Base-by-base conservation (phyloP, 371 early-diverging fungal species). In the Mortierella sp. region DNA sequence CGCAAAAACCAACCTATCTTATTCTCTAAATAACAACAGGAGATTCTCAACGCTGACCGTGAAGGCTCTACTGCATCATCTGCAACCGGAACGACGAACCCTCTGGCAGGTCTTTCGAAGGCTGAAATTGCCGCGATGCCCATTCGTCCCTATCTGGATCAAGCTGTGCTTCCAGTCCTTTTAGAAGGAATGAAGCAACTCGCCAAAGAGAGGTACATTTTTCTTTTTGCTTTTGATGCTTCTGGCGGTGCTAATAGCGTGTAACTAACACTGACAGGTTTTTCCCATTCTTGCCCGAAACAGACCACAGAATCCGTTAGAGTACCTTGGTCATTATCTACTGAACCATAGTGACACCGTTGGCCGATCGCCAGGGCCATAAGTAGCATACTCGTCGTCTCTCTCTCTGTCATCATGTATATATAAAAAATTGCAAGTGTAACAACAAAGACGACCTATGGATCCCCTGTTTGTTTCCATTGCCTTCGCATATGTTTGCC, bases 151-250 rank as follows among this genome's bases (percentile, higher is more conserved):
- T 89, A 89, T 65, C 73, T 89, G 5, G 90, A 89, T 60, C 78
- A 82, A 2, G 83, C 87, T 6, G 89, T 89, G 6, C 81, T 87
- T 0, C 89, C 88, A 30, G 82, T 84, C 2, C 64, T 89, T n/a
- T 66, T 88, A 23, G 88, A 89, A 54, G 90, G 90, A n/a, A 79
- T 89, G 82, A 87, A 87, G 67, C 70, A 81, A 37, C 61, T 88
- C 7, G 85, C 82, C 19, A 78, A 79, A 37, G 88, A 89, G 62
- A 76, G 89, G 89, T 89, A 85, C 27, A n/a, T 43, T 26, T 15
- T 30, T 24, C 26, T 23, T 34, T 47, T 0, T 31, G 19, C 26
- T 2, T 19, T 21, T 32, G 17, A 19, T 44, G 17, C 44, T 15
- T 19, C 44, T 8, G 39, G 17, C 5, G 17, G 17, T 8, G 44